Base-by-base conservation (phyloP, 208 protist genomes). In the Trypanosoma boissoni region DNA sequence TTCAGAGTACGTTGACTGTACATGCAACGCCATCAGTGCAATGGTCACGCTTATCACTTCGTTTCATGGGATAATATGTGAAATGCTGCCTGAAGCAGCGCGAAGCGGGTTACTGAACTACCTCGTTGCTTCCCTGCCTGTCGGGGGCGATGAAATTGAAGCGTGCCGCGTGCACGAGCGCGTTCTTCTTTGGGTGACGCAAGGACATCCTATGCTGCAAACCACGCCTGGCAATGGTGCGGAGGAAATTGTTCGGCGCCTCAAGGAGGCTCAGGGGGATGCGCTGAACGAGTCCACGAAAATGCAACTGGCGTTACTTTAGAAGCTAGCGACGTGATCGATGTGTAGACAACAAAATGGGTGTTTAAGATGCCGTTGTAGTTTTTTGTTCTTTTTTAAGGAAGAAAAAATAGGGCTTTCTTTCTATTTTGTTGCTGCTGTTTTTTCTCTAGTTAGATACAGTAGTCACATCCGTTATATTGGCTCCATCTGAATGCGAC, bases 81-180 rank as follows among this genome's bases (percentile, higher is more conserved):
- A n/a, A n/a, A n/a, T n/a, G n/a, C n/a, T n/a, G n/a, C n/a, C n/a
- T n/a, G n/a, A n/a, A n/a, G n/a, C n/a, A n/a, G 67, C 51, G 41
- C 64, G 46, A 51, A 42, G 26, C 24, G 58, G 31, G 58, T 68
- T 5, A 29, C 68, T 26, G 42, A 62, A 27, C 76, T 85, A 58
- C 68, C n/a, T n/a, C n/a, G n/a, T n/a, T n/a, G n/a, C n/a, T 23
- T 58, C 56, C 24, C 74, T 94, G 20, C 87, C 88, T 34, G 76
- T 64, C n/a, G 63, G 72, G 28, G 76, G 72, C n/a, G 88, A 94
- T 61, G 72, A 83, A 41, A 72, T 83, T 12, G 83, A 94, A 69
- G 81, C 88, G 2, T 50, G 58, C 36, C 72, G 74, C 34, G 72
- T 94, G 18, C 88, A 94, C 63, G 83, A 92, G 49, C 67, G 72